Evolutionary conservation across 176 grass and related monocot genomes (phyloP).

Genomic region (Saccharum officinarum): DNA sequence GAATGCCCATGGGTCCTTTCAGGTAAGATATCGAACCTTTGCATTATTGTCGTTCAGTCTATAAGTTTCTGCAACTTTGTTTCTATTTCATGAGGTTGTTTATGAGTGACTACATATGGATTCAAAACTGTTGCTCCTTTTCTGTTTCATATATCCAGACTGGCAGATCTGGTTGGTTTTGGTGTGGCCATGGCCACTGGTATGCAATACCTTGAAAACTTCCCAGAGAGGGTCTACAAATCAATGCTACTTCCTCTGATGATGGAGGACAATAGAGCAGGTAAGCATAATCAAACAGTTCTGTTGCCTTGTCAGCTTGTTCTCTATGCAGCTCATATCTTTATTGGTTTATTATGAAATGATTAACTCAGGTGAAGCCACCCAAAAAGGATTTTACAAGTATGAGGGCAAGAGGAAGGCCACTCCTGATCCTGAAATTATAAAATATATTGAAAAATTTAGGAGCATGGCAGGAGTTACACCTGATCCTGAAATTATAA

Average conservation of each 20-base stretch:
- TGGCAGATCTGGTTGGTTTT: slow-evolving; percentile 90
- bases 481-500: no score
- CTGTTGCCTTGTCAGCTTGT: slow-evolving; percentile 25
- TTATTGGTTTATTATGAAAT: neutral
- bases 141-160: slow-evolving; percentile 47
- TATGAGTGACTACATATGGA: neutral
- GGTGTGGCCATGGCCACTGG: slow-evolving; percentile 78
- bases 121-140: neutral
- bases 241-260: slow-evolving; percentile 84
- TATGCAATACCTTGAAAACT: slow-evolving; percentile 83
- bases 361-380: slow-evolving; percentile 62
- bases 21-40: slow-evolving; percentile 54
- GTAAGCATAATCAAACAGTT: slow-evolving; percentile 38
- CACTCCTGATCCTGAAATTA: slow-evolving; percentile 77
- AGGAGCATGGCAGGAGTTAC: no score
- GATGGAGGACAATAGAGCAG: slow-evolving; percentile 81
- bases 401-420: slow-evolving; percentile 93
- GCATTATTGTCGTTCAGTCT: neutral
- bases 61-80: slow-evolving; percentile 9
- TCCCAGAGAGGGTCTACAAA: slow-evolving; percentile 87
- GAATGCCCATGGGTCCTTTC: slow-evolving; percentile 99
- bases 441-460: slow-evolving; percentile 62
- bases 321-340: neutral
- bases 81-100: neutral
- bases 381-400: slow-evolving; percentile 86